Evolutionary conservation across 345 rosid species (phyloP), one percentile per base, ranked within the genome.

Genomic region (Euclidium syriacum): DNA sequence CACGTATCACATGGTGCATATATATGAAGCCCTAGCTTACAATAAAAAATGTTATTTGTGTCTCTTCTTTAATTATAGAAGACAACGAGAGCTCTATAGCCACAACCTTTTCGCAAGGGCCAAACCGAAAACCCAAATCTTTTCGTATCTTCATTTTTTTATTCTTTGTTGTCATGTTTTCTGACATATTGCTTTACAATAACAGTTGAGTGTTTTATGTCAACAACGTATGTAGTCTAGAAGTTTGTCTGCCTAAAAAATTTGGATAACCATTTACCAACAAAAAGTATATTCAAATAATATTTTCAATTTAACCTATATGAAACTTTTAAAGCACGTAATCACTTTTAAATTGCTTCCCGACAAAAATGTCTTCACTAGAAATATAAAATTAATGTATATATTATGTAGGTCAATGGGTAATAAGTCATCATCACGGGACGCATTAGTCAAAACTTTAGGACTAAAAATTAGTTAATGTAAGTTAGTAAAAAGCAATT

Each of bases 41-140:
- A 47, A 48, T 47, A 11, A 38, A 14, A 15, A 52, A 25, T 6
- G 7, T 52, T 10, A 22, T 30, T 9, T 29, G 52, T 54, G 64
- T 38, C 69, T 48, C 64, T 70, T 53, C 62, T 36, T 39, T 22
- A 4, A 60, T 53, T 51, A 2, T 39, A 62, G 52, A 62, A 55
- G 74, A 49, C 64, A 55, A 47, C 17, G 11, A 68, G 16, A 47
- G 30, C 43, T 53, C 7, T 42, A 14, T 38, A 62, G 52, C 58
- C 64, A n/a, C 64, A n/a, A 48, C 44, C 64, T 54, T 47, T 55
- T 4, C 27, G 57, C 52, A 70, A 70, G 52, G 10, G 74, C 47
- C 69, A 70, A 62, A 62, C 74, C 9, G 68, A 51, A 62, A 70
- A 61, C 62, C 62, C 58, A 62, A 70, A 61, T 62, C 62, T 57